Base-by-base conservation (phyloP, 108 stramenopile genomes). In the Skeletonema menzelii region DNA sequence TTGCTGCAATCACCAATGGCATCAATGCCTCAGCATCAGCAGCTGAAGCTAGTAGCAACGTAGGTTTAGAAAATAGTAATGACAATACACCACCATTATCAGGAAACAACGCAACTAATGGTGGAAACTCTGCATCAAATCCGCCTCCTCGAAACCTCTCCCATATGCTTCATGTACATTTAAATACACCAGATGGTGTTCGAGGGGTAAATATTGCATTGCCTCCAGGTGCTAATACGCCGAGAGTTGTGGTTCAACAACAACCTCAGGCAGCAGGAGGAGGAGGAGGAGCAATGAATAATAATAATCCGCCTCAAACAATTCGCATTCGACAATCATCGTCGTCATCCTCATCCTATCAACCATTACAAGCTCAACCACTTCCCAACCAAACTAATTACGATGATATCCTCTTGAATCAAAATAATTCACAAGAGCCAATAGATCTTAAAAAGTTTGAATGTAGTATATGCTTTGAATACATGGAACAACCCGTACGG, bases 391-490 rank as follows among this genome's bases (percentile, higher is more conserved):
- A 60, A 35, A 11, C 31, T 0, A 60, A 35, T 30, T 17, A 60
- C 8, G 59, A 34, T 35, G 30, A 31, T 13, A 8, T 24, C 8
- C 4, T 35, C 0, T 8, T 7, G 7, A 60, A 60, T 60, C 32
- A 60, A 19, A 35, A 19, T 32, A 35, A 60, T 60, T 4, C n/a
- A 59, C 34, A 60, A 24, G 56, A 56, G 35, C 26, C 19, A 17
- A 8, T 35, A 34, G 34, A 60, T 60, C 34, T 60, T 5, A 60
- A 60, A 7, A 26, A 35, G 19, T 60, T 60, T 35, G 59, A 60
- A 24, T 60, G 59, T 7, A 19, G 20, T 31, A 60, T 60, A 2
- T 60, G 59, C 59, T 60, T 34, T 11, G 59, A 60, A 24, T 60
- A 60, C 28, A 60, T 60, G 59, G 59, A 60, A 1, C 3, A 4